Evolutionary conservation across 192 early-diverging fungal species (phyloP), one percentile per base, ranked within the genome.

Genomic region (Dissophora globulifera): DNA sequence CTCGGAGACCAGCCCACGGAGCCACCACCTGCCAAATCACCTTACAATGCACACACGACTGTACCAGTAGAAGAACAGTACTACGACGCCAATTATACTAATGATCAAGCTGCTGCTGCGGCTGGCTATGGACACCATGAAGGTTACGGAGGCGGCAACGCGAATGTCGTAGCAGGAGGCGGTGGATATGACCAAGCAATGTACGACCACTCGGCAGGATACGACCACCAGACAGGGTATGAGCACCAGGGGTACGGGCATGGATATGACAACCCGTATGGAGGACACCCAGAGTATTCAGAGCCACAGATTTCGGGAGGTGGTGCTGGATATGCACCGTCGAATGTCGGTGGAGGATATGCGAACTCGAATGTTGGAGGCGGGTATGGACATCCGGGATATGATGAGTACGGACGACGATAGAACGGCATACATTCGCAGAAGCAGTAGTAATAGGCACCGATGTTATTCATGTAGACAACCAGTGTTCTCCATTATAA

Each of bases 1-100:
- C 52, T 84, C 27, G 70, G 75, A 40, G 79, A 84, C 32, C 64
- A 67, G 10, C 72, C 72, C 26, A 15, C 57, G 30, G 63, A 66
- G 40, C 72, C 72, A 35, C 63, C 62, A 22, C 55, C 69, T 30
- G 50, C 66, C 27, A 74, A 80, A 52, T 60, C 72, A 12, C 63
- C 72, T 6, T 76, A 67, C 64, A 66, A 29, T n/a, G 63, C 63
- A 2, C 33, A 33, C 10, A 53, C 38, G 13, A 19, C 57, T 2
- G 41, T 76, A 46, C 63, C 62, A 10, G 33, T 54, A n/a, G 72
- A 76, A 12, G 63, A 76, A 2, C 70, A 65, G 50, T 76, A 76
- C 58, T 76, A 76, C 46, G 72, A 66, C 32, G 29, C 49, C 22
- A 40, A 38, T 16, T 76, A 76, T 56, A 43, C 57, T 15, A 42